Evolutionary conservation across 495 filamentous ascomycete genomes (phyloP), one percentile per base, ranked within the genome.

Genomic region (Aspergillus homomorphus): DNA sequence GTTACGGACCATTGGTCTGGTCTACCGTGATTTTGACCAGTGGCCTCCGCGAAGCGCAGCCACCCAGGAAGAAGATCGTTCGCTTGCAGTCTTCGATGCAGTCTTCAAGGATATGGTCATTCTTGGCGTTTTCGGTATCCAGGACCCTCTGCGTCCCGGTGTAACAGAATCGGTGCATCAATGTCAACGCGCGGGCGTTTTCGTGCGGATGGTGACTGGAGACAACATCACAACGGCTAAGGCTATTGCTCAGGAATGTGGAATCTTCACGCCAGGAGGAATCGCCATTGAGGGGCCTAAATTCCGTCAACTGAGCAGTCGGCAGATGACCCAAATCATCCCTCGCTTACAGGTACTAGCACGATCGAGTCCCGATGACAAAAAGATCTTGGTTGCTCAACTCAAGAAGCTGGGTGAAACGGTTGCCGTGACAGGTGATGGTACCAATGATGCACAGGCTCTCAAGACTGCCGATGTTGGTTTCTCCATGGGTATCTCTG

Each of bases 391-490:
- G 33, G 92, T 96, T 23, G 84, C 83, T 60, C 80, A 84, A 38
- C 80, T 96, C 30, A 94, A 92, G 72, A 89, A 89, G 57, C 77
- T 93, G 23, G 90, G 90, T 14, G 91, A 96, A 70, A 96, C 89
- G 16, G 92, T 96, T 51, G 92, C 92, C 43, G 92, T 97, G 18
- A 96, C 91, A 59, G 92, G 92, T 56, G 91, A 96, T 69, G 92
- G 91, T 24, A 95, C 91, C 52, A 96, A 96, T 59, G 92, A 96
- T 74, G 91, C 88, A 1, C 90, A 90, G 46, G 92, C 91, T 41
- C 73, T 96, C 41, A 93, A 90, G 71, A 86, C 84, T 54, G 91
- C 92, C 22, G 89, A 96, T 73, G 89, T 96, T 49, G 91, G 91
- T 2, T 94, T 96, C 67, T 90, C 91, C 4, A 96, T 96, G 92